Evolutionary conservation across 768 basidiomycete species (phyloP).

Genomic region (Ramaria rubella): DNA sequence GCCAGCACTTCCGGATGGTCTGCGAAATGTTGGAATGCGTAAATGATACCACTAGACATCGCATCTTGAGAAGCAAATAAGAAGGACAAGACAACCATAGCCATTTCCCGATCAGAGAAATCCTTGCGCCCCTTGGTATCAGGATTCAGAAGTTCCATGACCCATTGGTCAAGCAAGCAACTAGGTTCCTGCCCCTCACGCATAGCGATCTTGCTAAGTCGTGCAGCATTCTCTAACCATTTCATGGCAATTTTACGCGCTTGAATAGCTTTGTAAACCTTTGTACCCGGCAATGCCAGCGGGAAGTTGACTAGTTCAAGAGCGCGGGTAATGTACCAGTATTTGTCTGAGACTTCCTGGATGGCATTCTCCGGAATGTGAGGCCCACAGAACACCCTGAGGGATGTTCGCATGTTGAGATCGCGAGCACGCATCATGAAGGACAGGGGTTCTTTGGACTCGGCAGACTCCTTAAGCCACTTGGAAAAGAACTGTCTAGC

Average conservation of each 20-base stretch:
- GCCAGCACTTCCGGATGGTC: slow-evolving; percentile 85
- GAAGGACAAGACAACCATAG: slow-evolving; percentile 95
- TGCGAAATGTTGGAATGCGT: slow-evolving; percentile 92
- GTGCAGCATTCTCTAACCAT: slow-evolving; percentile 74
- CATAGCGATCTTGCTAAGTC: slow-evolving; percentile 75
- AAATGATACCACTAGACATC: slow-evolving; percentile 95
- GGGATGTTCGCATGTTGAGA: slow-evolving; percentile 95
- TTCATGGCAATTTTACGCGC: slow-evolving; percentile 80
- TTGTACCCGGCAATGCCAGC: slow-evolving; percentile 89
- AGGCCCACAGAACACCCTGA: slow-evolving; percentile 89
- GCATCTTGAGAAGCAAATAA: slow-evolving; percentile 96
- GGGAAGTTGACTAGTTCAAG: slow-evolving; percentile 99
- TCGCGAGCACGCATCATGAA: slow-evolving; percentile 85
- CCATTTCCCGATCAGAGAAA: slow-evolving; percentile 92
- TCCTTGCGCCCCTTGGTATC: slow-evolving; percentile 70
- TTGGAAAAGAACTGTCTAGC: slow-evolving; percentile 35
- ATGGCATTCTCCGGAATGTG: slow-evolving; percentile 81
- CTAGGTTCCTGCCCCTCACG: slow-evolving; percentile 70
- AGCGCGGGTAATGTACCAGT: slow-evolving; percentile 93
- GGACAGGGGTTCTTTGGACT: slow-evolving; percentile 42
- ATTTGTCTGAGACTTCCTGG: slow-evolving; percentile 81
- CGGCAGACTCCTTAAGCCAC: slow-evolving; percentile 22
- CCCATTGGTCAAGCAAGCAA: slow-evolving; percentile 94
- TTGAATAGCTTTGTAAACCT: slow-evolving; percentile 89
- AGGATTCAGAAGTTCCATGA: slow-evolving; percentile 60